Evolutionary conservation across 2,329 filamentous ascomycete species (phyloP).

Genomic region (Aspergillus puulaauensis): DNA sequence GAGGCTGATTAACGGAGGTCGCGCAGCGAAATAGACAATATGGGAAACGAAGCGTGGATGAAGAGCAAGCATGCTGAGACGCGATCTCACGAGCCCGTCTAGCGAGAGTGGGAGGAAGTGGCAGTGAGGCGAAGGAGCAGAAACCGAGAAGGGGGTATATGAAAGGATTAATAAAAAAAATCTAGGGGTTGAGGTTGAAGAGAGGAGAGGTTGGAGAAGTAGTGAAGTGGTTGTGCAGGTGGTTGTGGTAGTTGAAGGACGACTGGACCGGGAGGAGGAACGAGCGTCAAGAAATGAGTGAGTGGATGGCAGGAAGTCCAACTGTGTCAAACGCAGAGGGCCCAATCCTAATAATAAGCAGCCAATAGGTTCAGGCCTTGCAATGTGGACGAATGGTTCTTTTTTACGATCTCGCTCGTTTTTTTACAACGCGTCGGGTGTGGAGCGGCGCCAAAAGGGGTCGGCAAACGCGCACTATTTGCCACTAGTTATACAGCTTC

Average conservation of each 20-base stretch:
- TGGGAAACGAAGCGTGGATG: conserved; percentile 27
- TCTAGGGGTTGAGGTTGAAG: not conserved
- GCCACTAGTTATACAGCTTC: not conserved
- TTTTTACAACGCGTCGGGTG: conserved; percentile 4
- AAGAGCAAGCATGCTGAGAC: conserved; percentile 39
- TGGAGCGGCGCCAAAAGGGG: conserved; percentile 7
- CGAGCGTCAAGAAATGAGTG: conserved; percentile 12
- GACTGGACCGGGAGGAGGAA: conserved; percentile 11
- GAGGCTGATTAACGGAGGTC: conserved; percentile 29
- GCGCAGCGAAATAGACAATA: conserved; percentile 24
- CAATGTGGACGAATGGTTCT: not conserved
- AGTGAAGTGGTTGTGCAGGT: not conserved
- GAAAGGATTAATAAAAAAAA: conserved; percentile 1
- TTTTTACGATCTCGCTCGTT: not conserved
- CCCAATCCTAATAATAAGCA: conserved; percentile 3
- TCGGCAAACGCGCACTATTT: conserved; percentile 3
- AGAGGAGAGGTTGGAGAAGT: not conserved
- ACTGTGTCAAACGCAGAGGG: not conserved
- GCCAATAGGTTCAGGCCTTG: not conserved
- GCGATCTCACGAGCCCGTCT: conserved; percentile 19
- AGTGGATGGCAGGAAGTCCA: not conserved
- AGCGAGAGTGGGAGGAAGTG: conserved; percentile 12
- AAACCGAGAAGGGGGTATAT: conserved; percentile 4
- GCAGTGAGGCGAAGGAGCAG: not conserved
- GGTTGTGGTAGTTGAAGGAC: conserved; percentile 8